Conservation (phyloP, 2,329 filamentous ascomycete species). For the Exophiala sp. region DNA sequence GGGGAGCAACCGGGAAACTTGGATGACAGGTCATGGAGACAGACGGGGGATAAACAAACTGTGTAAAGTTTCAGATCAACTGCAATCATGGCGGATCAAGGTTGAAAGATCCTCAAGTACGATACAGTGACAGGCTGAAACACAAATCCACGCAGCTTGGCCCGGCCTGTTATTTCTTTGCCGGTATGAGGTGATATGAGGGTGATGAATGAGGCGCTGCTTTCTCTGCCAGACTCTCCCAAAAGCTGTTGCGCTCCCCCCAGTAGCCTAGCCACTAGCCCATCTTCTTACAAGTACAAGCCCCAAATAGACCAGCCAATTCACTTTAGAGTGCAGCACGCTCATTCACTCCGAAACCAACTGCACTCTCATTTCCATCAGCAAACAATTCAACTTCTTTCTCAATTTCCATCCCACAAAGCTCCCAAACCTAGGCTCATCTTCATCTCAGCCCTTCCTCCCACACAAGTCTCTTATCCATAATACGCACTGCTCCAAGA, state of each 20-base stretch:
- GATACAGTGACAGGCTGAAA: too few relatives aligned
- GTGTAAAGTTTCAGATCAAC: not conserved
- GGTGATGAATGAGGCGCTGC: too few relatives aligned
- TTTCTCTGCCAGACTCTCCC: too few relatives aligned
- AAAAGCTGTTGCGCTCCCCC: not conserved
- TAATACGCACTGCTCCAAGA: conserved; percentile 39
- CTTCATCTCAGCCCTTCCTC: conserved; percentile 14
- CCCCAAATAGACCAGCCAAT: conserved; percentile 7
- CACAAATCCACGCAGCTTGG: too few relatives aligned
- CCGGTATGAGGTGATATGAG: too few relatives aligned
- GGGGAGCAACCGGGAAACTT: not conserved
- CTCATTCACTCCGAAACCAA: conserved; percentile 8
- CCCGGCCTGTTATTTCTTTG: too few relatives aligned
- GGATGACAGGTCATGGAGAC: not conserved
- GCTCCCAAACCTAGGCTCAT: conserved; percentile 13
- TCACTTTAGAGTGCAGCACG: conserved; percentile 3
- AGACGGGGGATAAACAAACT: too few relatives aligned
- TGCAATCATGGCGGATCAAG: not conserved
- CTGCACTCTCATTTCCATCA: conserved; percentile 13
- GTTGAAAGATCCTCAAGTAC: not conserved
- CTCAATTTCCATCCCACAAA: conserved; percentile 23
- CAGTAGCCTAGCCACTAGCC: not conserved
- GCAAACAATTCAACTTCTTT: conserved; percentile 23
- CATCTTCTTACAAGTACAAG: not conserved
- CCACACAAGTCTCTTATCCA: conserved; percentile 19